Evolutionary conservation across 306 rosid species (phyloP), one percentile per base, ranked within the genome.

Genomic region (Cucurbita maxima): DNA sequence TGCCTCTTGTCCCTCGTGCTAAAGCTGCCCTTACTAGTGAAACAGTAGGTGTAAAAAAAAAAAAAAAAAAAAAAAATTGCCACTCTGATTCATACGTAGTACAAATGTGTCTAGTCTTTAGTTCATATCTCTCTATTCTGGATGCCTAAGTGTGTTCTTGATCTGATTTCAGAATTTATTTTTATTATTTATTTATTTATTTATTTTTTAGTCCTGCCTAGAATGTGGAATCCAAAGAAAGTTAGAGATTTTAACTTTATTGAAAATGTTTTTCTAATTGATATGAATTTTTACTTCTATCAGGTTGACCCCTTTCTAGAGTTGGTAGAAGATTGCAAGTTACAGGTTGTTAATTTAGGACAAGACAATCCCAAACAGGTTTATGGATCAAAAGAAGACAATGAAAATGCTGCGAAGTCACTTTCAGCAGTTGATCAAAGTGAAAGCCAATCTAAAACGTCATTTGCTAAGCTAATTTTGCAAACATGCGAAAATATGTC

Each of bases 271-370:
- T 50, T 36, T 62, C 53, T 14, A 70, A 48, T 72, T 61, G 25
- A 36, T 34, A 52, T 51, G 62, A 6, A 57, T 54, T 11, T 41
- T 38, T 38, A 19, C 68, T 3, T 12, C 12, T 16, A 44, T 77
- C 88, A 87, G 96, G 81, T 83, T 90, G 96, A 90, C 73, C 96
- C 96, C 58, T 87, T 83, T 84, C 93, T 90, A 59, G 66, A n/a
- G 62, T 80, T 90, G 77, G 83, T 83, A 76, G 93, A 80, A 40
- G 93, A 90, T 67, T 52, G 63, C 83, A 90, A 88, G 84, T 82
- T 90, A 82, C 84, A 84, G 58, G 85, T 74, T 63, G 63, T 77
- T 60, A 58, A 57, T 43, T 71, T 37, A 73, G 79, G 64, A 71
- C 77, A 80, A 43, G 82, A 78, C 38, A 77, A 76, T 73, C 52